Percentiles rank a stretch among this genome's conserved stretches.
Evolutionary conservation across 441 rosid genomes (phyloP).

Genomic region (Erodium moschatum): DNA sequence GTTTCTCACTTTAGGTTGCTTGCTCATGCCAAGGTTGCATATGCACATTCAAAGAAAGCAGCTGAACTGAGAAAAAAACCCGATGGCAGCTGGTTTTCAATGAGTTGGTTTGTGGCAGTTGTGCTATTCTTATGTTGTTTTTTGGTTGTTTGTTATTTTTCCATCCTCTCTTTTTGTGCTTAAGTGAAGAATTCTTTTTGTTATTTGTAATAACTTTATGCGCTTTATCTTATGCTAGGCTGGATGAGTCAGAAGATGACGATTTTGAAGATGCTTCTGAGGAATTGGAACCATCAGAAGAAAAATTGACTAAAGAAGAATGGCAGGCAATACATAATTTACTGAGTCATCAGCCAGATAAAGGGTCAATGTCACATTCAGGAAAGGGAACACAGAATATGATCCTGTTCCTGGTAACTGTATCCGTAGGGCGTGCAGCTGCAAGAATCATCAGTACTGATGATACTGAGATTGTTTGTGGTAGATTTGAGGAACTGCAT

Average conservation of each 20-base stretch:
- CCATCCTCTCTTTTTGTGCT: background rate
- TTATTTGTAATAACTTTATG: constrained; percentile 14
- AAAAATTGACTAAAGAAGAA: constrained; percentile 81
- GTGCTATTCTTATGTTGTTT: background rate
- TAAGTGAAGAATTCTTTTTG: background rate
- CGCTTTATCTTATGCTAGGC: constrained; percentile 39
- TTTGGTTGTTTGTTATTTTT: too few relatives aligned
- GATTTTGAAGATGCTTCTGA: constrained; percentile 39
- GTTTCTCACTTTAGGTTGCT: constrained; percentile 59
- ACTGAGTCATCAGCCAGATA: constrained; percentile 83
- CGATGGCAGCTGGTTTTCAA: constrained; percentile 81
- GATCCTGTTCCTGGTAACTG: constrained; percentile 65
- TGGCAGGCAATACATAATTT: constrained; percentile 90
- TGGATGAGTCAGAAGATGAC: constrained; percentile 45
- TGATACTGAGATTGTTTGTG: constrained; percentile 74
- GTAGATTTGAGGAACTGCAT: constrained; percentile 85
- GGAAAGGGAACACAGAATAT: constrained; percentile 82
- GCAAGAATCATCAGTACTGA: constrained; percentile 66
- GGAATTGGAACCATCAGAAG: constrained; percentile 45
- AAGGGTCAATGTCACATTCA: constrained; percentile 46
- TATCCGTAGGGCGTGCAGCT: constrained; percentile 78
- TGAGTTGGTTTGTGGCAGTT: constrained; percentile 51
- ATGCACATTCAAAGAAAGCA: constrained; percentile 79
- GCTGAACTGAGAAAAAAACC: constrained; percentile 72
- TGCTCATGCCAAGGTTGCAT: constrained; percentile 98